Base-by-base conservation (phyloP, 768 basidiomycete genomes). In the Phlebiopsis gigantea region DNA sequence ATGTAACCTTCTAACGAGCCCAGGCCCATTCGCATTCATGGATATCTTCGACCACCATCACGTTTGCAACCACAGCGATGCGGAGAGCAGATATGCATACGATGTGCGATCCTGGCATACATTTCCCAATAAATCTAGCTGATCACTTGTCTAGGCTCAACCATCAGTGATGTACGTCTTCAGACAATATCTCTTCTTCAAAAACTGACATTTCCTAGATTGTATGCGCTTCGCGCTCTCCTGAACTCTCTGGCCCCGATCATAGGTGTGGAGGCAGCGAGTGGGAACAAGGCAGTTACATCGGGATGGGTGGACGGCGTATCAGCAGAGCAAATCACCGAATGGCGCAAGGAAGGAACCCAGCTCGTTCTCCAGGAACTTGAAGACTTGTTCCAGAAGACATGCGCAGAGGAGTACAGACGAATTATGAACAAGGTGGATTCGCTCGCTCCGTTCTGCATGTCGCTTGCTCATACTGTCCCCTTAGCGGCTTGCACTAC, bases 31-130 rank as follows among this genome's bases (percentile, higher is more conserved):
- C 61, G 90, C 92, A 0, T 95, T 93, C 72, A 97, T 96, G 94
- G 95, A 98, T 66, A 82, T 93, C 3, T 98, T 88, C 63, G 87
- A 96, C 61, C 68, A 82, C 0, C 72, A 75, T 51, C 95, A 97
- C 63, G 87, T 98, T 53, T 98, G 95, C 75, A 98, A 95, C 63
- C 93, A 95, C 68, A 82, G 83, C 1, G 93, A 97, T 64, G 80
- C 81, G 47, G 77, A 76, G 55, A 89, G 88, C 15, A 78, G 91
- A 44, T 94, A 93, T 63, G 78, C 88, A 1, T 94, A 91, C 72
- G 73, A 73, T 64, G 78, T 79, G 54, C 47, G 72, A 55, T 31
- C 21, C n/a, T 24, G 51, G 10, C 29, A 19, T 31, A 17, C 21
- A 24, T 31, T 54, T 49, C 2, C 24, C 17, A 45, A 22, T 48